Evolutionary conservation across 495 filamentous ascomycete genomes (phyloP).

Genomic region (Neurospora tetraspora): DNA sequence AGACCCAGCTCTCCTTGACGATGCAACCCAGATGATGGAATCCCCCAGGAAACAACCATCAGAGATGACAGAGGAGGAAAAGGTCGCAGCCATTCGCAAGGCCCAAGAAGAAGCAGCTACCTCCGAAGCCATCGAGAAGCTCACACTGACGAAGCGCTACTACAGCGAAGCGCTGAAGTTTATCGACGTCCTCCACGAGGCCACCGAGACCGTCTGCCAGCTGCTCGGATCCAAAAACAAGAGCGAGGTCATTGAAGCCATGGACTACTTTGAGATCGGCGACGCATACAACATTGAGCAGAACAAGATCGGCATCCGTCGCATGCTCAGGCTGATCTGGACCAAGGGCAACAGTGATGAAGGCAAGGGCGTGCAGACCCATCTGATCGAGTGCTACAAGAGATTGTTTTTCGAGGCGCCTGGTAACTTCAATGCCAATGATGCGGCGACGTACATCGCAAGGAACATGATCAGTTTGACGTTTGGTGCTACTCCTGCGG

Average conservation of each 20-base stretch:
- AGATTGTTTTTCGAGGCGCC: constrained; percentile 92
- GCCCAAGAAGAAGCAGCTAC: constrained; percentile 57
- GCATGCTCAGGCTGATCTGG: constrained; percentile 96
- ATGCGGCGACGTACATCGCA: constrained; percentile 90
- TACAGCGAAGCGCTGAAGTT: constrained; percentile 88
- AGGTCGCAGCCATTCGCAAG: constrained; percentile 49
- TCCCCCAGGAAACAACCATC: constrained; percentile 44
- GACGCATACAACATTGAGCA: constrained; percentile 94
- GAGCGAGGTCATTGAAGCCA: constrained; percentile 94
- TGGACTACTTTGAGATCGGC: constrained; percentile 93
- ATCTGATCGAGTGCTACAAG: constrained; percentile 95
- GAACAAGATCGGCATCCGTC: constrained; percentile 77
- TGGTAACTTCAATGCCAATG: constrained; percentile 73
- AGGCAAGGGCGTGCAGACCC: constrained; percentile 94
- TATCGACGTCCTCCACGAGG: constrained; percentile 83
- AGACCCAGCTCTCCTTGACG: constrained; percentile 73
- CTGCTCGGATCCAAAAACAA: constrained; percentile 90
- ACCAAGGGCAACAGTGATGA: constrained; percentile 99
- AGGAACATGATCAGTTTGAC: constrained; percentile 98
- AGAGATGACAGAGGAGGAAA: constrained; percentile 50
- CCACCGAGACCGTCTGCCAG: constrained; percentile 68
- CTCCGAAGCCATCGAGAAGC: constrained; percentile 70
- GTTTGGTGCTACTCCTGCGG: constrained; percentile 86
- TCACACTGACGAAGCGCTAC: constrained; percentile 81
- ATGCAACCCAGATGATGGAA: constrained; percentile 71